phyloP scores from a whole-genome alignment of 1,139 yeast genomes.

The Zhuliangozyma blackwelliae region DNA sequence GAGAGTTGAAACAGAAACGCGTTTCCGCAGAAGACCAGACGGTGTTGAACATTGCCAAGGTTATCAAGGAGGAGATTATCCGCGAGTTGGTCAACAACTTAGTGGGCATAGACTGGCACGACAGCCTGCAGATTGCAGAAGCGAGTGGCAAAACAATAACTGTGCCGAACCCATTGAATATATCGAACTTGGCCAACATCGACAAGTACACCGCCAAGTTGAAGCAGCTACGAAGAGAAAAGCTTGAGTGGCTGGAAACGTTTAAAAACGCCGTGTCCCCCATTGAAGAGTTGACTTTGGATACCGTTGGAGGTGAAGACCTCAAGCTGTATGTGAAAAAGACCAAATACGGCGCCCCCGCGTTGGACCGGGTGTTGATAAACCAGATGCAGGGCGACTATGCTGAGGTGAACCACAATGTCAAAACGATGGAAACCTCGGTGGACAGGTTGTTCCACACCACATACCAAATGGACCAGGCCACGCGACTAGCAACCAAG shows the following conservation, averaged over 20 bases:
- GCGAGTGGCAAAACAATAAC: constrained; percentile 20
- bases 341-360: constrained; percentile 3
- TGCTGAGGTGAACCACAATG: constrained; percentile 12
- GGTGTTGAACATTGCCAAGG: constrained; percentile 53
- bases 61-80: constrained; percentile 61
- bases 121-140: constrained; percentile 14
- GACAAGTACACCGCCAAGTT: constrained; percentile 44
- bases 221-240: constrained; percentile 41
- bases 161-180: constrained; percentile 57
- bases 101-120: constrained; percentile 67
- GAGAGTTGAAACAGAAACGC: constrained; percentile 20
- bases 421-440: constrained; percentile 14
- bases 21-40: constrained; percentile 28
- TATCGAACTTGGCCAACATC: constrained; percentile 44
- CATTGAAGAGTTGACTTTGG: constrained; percentile 11
- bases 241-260: constrained; percentile 44
- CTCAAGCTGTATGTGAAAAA: constrained; percentile 6
- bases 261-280: constrained; percentile 19
- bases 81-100: constrained; percentile 56
- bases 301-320: constrained; percentile 8
- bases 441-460: constrained; percentile 21
- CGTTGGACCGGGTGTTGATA: constrained; percentile 8
- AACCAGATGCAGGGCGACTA: constrained; percentile 8
- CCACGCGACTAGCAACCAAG: constrained; percentile 16
- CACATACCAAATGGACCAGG: constrained; percentile 19